phyloP scores from a whole-genome alignment of 2,329 filamentous ascomycete species.

The Paecilomyces sp. region DNA sequence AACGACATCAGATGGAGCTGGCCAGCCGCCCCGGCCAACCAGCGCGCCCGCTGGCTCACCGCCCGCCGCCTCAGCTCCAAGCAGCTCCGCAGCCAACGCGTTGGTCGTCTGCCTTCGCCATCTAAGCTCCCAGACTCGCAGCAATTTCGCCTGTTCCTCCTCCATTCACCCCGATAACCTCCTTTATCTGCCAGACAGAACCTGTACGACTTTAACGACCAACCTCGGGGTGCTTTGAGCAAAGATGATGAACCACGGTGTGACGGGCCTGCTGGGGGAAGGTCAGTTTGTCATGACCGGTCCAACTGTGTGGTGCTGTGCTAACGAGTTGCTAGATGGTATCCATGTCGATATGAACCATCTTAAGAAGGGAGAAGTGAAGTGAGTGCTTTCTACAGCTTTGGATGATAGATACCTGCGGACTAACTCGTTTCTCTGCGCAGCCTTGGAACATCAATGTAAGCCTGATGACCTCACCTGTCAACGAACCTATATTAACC shows the following conservation, averaged over 20 bases:
- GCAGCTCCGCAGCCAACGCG: constrained; percentile 2
- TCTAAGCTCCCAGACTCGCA: constrained; percentile 2
- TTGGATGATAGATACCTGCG: constrained; percentile 13
- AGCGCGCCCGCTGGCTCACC: not conserved
- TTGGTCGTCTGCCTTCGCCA: constrained; percentile 7
- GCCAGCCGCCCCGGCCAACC: constrained; percentile 1
- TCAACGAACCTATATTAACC: constrained; percentile 14
- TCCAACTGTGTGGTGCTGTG: constrained; percentile 9
- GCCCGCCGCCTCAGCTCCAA: not conserved
- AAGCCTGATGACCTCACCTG: constrained; percentile 32
- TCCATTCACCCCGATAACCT: not conserved
- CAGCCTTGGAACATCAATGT: constrained; percentile 97
- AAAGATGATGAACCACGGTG: constrained; percentile 34
- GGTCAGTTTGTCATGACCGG: constrained; percentile 17
- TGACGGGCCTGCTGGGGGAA: constrained; percentile 39
- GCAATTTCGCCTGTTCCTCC: not conserved
- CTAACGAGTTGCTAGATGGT: constrained; percentile 61
- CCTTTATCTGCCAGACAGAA: not conserved
- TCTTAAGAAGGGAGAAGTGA: constrained; percentile 97
- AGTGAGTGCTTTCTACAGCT: constrained; percentile 54
- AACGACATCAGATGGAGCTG: not conserved
- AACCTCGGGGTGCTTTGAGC: not conserved
- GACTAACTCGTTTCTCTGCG: constrained; percentile 16
- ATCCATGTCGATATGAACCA: constrained; percentile 99
- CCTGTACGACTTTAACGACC: not conserved